Percentiles rank a stretch among this genome's conserved stretches.
phyloP scores from a whole-genome alignment of 106 monocot genomes.

The Dendrobium officinale region DNA sequence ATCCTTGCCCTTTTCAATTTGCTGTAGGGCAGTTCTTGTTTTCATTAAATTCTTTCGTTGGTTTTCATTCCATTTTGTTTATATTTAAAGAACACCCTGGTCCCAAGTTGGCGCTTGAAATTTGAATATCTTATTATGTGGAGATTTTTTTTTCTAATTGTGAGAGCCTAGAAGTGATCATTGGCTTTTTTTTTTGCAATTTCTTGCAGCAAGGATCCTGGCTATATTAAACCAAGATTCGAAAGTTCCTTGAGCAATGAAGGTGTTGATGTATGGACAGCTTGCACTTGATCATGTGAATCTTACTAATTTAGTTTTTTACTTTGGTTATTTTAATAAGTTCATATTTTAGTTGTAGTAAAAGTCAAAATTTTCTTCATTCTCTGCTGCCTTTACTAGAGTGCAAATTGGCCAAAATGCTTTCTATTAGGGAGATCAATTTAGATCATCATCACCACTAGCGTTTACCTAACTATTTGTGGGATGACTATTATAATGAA shows the following conservation, averaged over 20 bases:
- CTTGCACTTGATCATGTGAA: constrained; percentile 3
- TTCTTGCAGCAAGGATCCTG: constrained; percentile 88
- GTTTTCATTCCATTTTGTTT: neutral
- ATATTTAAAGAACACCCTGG: neutral
- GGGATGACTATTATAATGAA: neutral
- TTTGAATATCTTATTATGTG: neutral
- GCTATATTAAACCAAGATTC: constrained; percentile 61
- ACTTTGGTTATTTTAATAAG: neutral
- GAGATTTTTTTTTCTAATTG: neutral
- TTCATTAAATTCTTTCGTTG: neutral
- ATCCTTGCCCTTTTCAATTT: no score
- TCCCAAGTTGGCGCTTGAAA: neutral
- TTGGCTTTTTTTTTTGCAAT: neutral
- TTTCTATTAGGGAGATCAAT: neutral
- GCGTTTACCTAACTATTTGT: neutral
- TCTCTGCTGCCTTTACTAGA: neutral
- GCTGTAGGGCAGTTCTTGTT: neutral
- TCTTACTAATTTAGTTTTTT: neutral
- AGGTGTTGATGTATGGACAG: constrained; percentile 29
- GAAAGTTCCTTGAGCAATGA: constrained; percentile 14
- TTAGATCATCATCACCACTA: neutral
- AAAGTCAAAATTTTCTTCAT: neutral
- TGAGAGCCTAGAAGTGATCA: neutral
- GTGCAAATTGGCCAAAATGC: no score
- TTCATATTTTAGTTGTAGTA: neutral